A percentile compares a stretch with the other conserved stretches of the same genome.
phyloP scores from a whole-genome alignment of 257 asterid genomes.

The Mitragyna speciosa region DNA sequence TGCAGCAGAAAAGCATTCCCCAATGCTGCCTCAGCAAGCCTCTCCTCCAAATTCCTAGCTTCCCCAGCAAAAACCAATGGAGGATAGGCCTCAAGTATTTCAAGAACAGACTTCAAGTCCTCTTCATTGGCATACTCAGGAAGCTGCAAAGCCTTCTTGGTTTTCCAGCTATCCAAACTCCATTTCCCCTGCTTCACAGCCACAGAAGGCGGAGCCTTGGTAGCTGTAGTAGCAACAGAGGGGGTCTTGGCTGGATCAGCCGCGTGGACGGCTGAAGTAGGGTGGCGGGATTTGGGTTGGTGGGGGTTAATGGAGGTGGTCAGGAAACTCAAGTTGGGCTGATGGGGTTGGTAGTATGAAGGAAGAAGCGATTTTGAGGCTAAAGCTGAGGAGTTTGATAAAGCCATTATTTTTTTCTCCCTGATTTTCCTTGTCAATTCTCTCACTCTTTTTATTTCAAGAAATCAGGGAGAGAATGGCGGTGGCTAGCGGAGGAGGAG shows the following conservation, averaged over 20 bases:
- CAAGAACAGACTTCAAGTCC: slow-evolving; percentile 57
- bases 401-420: slow-evolving; percentile 36
- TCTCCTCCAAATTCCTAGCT: slow-evolving; percentile 77
- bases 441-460: neutral
- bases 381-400: slow-evolving; percentile 52
- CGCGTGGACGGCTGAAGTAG: slow-evolving; percentile 64
- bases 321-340: slow-evolving; percentile 18
- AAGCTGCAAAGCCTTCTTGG: slow-evolving; percentile 68
- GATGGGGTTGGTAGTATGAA: slow-evolving; percentile 35
- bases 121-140: slow-evolving; percentile 72
- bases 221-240: slow-evolving; percentile 22
- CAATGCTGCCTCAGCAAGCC: slow-evolving; percentile 70
- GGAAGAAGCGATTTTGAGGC: slow-evolving; percentile 48
- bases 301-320: slow-evolving; percentile 22
- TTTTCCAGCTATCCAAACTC: slow-evolving; percentile 64
- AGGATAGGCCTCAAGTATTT: slow-evolving; percentile 59
- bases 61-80: slow-evolving; percentile 90
- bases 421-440: neutral
- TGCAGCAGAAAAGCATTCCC: slow-evolving; percentile 82
- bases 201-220: slow-evolving; percentile 25
- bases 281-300: slow-evolving; percentile 40
- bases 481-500: slow-evolving; percentile 6
- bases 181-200: slow-evolving; percentile 38
- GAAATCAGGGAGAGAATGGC: slow-evolving; percentile 18
- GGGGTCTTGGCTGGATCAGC: slow-evolving; percentile 69